phyloP scores from a whole-genome alignment of 164 flowering plant species.

The Vitis labrusca region DNA sequence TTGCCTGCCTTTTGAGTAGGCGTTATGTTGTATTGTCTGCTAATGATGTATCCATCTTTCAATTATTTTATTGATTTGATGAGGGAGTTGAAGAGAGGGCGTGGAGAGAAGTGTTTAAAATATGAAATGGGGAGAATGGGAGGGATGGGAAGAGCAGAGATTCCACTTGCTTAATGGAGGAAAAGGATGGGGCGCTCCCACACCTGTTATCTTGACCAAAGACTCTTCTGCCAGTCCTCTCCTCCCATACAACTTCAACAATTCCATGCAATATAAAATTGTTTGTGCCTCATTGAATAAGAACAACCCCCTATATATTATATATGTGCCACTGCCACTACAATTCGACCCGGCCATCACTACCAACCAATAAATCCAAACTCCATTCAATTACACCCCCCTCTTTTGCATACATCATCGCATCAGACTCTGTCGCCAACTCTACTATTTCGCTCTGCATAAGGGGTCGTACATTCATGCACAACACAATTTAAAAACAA shows the following conservation, averaged over 20 bases:
- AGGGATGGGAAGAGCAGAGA: constrained; percentile 52
- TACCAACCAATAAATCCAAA: constrained; percentile 29
- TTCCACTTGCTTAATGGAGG: constrained; percentile 36
- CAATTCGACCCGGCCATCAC: constrained; percentile 9
- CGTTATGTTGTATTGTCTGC: constrained; percentile 1
- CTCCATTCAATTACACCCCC: constrained; percentile 24
- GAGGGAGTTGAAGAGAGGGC: too few species aligned
- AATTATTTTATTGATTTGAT: too few species aligned
- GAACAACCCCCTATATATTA: not conserved
- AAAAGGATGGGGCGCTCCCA: constrained; percentile 38
- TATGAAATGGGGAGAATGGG: constrained; percentile 14
- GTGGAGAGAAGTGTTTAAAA: constrained; percentile 1
- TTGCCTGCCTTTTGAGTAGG: constrained; percentile 26
- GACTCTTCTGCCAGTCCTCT: constrained; percentile 32
- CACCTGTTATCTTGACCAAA: constrained; percentile 35
- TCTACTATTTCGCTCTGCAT: constrained; percentile 16
- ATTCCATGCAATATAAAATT: constrained; percentile 5
- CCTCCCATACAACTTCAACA: constrained; percentile 28
- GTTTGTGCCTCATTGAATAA: not conserved
- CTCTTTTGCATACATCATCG: constrained; percentile 31
- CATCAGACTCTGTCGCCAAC: constrained; percentile 28
- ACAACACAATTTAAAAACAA: constrained; percentile 2
- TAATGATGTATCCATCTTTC: too few species aligned
- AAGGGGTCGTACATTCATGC: constrained; percentile 26
- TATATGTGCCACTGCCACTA: too few species aligned